phyloP scores from a whole-genome alignment of 169 alveolate genomes.

The Plasmodium gallinaceum region DNA sequence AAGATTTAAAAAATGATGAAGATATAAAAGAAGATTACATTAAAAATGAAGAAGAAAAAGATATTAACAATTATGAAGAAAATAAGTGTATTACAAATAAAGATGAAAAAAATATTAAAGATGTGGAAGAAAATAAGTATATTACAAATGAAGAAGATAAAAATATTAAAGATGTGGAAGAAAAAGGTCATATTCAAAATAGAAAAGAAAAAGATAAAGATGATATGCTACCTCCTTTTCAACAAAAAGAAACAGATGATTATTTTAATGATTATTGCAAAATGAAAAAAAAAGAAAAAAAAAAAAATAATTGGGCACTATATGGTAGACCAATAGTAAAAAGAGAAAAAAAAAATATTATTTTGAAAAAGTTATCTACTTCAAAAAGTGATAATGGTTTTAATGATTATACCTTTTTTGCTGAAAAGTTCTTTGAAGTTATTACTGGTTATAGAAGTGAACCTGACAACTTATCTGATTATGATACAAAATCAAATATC shows the following conservation, averaged over 20 bases:
- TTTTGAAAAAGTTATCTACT: conserved; percentile 32
- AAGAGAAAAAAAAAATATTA: conserved; percentile 42
- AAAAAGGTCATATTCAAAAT: neutral
- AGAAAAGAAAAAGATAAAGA: conserved; percentile 19
- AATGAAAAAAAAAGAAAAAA: conserved; percentile 36
- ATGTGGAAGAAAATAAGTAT: neutral
- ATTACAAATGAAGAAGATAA: neutral
- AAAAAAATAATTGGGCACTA: conserved; percentile 70
- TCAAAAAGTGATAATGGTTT: conserved; percentile 67
- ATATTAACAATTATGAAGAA: neutral
- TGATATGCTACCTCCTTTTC: neutral
- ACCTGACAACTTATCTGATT: conserved; percentile 19
- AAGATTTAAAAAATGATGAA: neutral
- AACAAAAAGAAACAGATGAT: conserved; percentile 22
- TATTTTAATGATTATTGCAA: conserved; percentile 32
- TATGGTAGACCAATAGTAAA: conserved; percentile 75
- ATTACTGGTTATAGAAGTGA: conserved; percentile 67
- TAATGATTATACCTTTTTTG: conserved; percentile 33
- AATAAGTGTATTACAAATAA: no score
- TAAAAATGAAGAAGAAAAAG: neutral
- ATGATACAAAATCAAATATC: neutral
- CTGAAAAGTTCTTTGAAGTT: conserved; percentile 64
- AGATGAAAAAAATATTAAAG: neutral
- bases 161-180: neutral
- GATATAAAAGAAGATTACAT: neutral